Conservation (phyloP, 257 asterid species). For the Paulownia fortunei region DNA sequence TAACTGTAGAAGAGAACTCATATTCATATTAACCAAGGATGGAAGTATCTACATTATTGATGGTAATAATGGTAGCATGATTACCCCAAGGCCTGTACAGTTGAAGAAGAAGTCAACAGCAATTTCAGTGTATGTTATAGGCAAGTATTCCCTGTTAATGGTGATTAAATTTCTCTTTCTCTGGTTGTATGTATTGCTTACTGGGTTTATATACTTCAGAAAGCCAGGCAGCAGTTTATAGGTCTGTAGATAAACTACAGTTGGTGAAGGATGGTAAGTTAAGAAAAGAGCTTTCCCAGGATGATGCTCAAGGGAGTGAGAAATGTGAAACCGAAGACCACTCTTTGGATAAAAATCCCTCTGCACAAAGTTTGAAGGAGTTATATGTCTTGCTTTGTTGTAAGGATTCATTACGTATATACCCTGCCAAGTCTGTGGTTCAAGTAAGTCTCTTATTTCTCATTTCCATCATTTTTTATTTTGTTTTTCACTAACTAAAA, state of each 20-base stretch:
- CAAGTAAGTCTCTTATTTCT: constrained; percentile 53
- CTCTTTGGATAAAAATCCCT: constrained; percentile 42
- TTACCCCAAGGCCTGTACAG: constrained; percentile 59
- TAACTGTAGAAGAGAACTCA: constrained; percentile 45
- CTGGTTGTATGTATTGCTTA: constrained; percentile 32
- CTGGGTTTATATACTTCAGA: constrained; percentile 44
- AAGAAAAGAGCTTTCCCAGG: constrained; percentile 44
- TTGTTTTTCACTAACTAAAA: constrained; percentile 30
- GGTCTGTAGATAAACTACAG: constrained; percentile 43
- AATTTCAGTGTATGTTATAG: constrained; percentile 78
- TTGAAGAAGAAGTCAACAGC: constrained; percentile 69
- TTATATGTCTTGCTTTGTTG: constrained; percentile 72
- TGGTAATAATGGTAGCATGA: constrained; percentile 54
- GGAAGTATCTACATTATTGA: constrained; percentile 62
- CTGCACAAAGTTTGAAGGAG: constrained; percentile 49
- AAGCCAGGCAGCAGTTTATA: constrained; percentile 37
- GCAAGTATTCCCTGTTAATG: constrained; percentile 53
- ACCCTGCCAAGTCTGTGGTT: constrained; percentile 66
- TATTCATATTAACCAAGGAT: constrained; percentile 67
- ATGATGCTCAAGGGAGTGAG: constrained; percentile 43
- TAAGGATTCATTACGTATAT: constrained; percentile 57
- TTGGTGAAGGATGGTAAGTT: constrained; percentile 40
- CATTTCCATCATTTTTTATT: constrained; percentile 24
- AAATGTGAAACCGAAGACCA: constrained; percentile 43
- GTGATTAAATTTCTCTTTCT: constrained; percentile 24